Percentiles rank a stretch among this genome's conserved stretches.
Conservation (phyloP, 805 yeast genomes). For the Nadsonia fulvescens region DNA sequence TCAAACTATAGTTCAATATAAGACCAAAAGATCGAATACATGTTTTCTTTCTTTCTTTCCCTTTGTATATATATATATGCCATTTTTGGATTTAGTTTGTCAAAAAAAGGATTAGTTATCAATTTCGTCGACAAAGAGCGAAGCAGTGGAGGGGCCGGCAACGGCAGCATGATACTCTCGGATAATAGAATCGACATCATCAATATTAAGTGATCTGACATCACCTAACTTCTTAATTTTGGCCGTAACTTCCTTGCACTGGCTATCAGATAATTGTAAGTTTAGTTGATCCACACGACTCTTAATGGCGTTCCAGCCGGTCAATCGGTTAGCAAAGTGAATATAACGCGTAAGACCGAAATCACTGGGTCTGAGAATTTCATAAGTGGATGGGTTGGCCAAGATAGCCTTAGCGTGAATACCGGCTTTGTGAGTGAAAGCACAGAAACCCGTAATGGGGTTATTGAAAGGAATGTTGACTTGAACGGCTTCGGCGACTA, state of each 20-base stretch:
- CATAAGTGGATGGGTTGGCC: constrained; percentile 98
- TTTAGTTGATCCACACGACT: constrained; percentile 95
- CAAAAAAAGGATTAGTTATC: neutral
- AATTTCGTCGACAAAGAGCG: neutral
- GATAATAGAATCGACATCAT: constrained; percentile 93
- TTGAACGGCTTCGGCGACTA: constrained; percentile 94
- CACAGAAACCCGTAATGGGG: constrained; percentile 98
- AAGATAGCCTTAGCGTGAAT: constrained; percentile 96
- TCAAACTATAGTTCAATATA: too few species aligned
- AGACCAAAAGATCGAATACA: too few species aligned
- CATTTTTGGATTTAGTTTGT: neutral
- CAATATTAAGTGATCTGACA: constrained; percentile 82
- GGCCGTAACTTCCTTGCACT: constrained; percentile 83
- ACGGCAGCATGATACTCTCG: constrained; percentile 74
- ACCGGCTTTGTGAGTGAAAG: constrained; percentile 98
- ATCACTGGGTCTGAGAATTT: constrained; percentile 84
- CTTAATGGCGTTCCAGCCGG: constrained; percentile 99
- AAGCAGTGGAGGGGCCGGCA: constrained; percentile 5
- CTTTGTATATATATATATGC: neutral
- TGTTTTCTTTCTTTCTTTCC: too few species aligned
- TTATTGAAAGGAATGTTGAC: constrained; percentile 95
- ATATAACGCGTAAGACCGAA: constrained; percentile 92
- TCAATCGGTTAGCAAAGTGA: constrained; percentile 92
- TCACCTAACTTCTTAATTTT: constrained; percentile 92
- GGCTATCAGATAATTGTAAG: constrained; percentile 74